phyloP scores from a whole-genome alignment of 2,329 filamentous ascomycete genomes.

The Dactylellina sp. region DNA sequence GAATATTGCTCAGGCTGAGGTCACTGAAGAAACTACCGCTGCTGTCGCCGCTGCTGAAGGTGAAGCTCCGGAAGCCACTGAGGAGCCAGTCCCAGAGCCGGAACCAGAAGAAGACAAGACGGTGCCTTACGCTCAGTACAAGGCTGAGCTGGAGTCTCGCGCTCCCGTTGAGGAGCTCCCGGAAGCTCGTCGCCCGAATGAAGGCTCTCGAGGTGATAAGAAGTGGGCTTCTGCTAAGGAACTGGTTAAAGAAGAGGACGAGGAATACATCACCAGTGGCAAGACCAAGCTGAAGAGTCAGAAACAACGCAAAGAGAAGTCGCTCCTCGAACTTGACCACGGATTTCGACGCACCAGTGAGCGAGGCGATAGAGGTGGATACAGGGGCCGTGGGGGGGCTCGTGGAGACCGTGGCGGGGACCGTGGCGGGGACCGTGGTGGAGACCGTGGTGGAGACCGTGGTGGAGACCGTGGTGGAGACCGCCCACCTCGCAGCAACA shows the following conservation, averaged over 20 bases:
- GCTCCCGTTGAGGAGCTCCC: constrained; percentile 68
- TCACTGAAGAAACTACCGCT: constrained; percentile 73
- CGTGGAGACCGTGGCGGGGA: constrained; percentile 67
- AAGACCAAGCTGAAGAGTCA: constrained; percentile 81
- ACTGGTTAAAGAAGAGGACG: constrained; percentile 72
- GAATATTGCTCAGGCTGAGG: constrained; percentile 85
- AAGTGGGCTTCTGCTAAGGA: constrained; percentile 90
- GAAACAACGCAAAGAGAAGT: constrained; percentile 92
- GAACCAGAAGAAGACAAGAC: constrained; percentile 87
- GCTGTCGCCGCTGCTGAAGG: constrained; percentile 66
- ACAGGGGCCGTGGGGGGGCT: constrained; percentile 67
- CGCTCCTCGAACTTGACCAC: constrained; percentile 87
- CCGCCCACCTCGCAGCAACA: constrained; percentile 64
- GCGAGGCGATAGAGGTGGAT: constrained; percentile 69
- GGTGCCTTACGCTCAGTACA: constrained; percentile 90
- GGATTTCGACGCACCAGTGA: constrained; percentile 72
- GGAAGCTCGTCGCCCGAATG: constrained; percentile 88
- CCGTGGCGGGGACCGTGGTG: constrained; percentile 65
- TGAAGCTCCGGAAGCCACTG: constrained; percentile 64
- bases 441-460: constrained; percentile 68
- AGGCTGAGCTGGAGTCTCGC: constrained; percentile 77
- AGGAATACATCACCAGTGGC: constrained; percentile 80
- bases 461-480: constrained; percentile 68
- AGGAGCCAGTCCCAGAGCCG: constrained; percentile 63
- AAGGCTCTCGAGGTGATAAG: constrained; percentile 87